Evolutionary conservation across 495 filamentous ascomycete genomes (phyloP), one percentile per base, ranked within the genome.

Genomic region (Neurospora tetraspora): DNA sequence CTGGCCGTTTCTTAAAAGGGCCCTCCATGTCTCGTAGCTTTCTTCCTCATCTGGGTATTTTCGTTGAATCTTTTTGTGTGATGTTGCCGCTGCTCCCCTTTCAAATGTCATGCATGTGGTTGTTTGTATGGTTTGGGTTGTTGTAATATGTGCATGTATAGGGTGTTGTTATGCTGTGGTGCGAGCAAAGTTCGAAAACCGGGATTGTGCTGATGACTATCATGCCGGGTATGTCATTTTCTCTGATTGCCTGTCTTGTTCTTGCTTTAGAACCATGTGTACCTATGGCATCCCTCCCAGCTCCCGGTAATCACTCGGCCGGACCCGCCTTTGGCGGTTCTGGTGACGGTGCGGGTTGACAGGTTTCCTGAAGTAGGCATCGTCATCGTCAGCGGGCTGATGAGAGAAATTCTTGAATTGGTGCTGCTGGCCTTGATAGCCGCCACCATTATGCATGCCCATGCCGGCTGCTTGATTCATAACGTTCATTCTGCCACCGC

Each of bases 271-370:
- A n/a, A n/a, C 42, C 42, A 45, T 45, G 18, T 18, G 42, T 45
- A 45, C 42, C 42, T 20, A 45, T 45, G 42, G 12, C 38, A 39
- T 42, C 10, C 11, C 73, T 88, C 80, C 94, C n/a, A 96, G 83
- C 82, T 96, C 92, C 59, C 90, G 86, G 74, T 95, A 98, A 82
- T 99, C 96, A 78, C 92, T 94, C 20, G 94, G 93, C 65, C 96
- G 86, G 71, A 91, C 89, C 74, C 91, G 84, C 73, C 92, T 89
- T 73, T 93, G 89, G 71, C 91, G 85, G 71, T 92, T 91, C 81
- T 93, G 91, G 78, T 96, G 92, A 71, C 96, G 90, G 78, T 97
- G 94, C 12, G 94, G 96, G 78, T 99, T 99, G 70, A 98, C 92
- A 2, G 96, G 96, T 78, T 97, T 94, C 27, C 96, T 90, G 81